Percentiles rank a stretch among this genome's conserved stretches.
Evolutionary conservation across 208 protist genomes (phyloP).

Genomic region (Leishmania tropica): DNA sequence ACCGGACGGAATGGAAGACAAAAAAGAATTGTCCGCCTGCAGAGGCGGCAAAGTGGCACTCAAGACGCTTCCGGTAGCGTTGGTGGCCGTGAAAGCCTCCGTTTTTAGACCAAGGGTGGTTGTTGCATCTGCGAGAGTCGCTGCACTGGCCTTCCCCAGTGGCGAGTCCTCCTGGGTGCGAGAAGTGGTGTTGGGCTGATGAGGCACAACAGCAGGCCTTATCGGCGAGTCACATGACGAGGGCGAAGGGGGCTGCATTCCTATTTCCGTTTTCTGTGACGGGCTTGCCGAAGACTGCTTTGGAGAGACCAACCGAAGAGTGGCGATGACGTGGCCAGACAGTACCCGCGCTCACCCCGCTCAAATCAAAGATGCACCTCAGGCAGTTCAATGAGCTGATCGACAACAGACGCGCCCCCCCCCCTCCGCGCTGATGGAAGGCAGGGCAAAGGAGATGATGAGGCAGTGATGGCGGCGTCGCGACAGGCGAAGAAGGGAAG

Average conservation of each 20-base stretch:
- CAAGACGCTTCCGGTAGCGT: neutral
- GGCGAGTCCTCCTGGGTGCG: neutral
- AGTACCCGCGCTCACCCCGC: neutral
- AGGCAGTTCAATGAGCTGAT: neutral
- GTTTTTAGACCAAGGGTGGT: neutral
- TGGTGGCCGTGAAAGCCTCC: neutral
- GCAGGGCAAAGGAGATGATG: neutral
- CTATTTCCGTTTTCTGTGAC: neutral
- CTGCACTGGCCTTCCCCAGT: neutral
- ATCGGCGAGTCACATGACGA: neutral
- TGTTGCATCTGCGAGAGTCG: neutral
- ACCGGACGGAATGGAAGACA: constrained; percentile 20
- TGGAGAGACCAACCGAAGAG: neutral
- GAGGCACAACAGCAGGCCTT: neutral
- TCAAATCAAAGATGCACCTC: neutral
- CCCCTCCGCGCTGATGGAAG: neutral
- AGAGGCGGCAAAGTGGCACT: neutral
- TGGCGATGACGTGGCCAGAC: too few relatives aligned
- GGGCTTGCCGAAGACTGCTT: neutral
- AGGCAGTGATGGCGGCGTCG: neutral
- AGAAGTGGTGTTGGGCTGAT: constrained; percentile 8
- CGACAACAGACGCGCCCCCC: neutral
- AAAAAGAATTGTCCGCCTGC: constrained; percentile 1
- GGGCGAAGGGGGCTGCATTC: neutral
- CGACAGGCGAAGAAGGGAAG: neutral